Percentiles rank a stretch among this genome's conserved stretches.
Conservation (phyloP, 441 rosid species). For the Euphorbia celastroides region DNA sequence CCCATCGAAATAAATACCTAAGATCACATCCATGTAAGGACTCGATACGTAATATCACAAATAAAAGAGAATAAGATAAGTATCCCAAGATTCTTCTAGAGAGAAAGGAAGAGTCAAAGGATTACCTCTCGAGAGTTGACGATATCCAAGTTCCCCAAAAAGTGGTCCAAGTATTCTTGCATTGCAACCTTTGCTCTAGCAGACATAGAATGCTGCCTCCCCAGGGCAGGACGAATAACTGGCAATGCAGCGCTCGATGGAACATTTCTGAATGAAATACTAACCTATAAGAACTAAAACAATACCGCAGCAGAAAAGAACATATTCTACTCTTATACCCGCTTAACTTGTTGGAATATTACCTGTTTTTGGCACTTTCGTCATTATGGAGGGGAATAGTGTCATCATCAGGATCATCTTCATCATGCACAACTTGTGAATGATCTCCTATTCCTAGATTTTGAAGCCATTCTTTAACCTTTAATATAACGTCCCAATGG, state of each 20-base stretch:
- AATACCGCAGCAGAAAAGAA: constrained; percentile 9
- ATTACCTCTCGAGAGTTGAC: constrained; percentile 89
- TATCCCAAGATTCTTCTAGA: background rate
- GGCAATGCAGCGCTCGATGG: constrained; percentile 93
- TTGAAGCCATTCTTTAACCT: constrained; percentile 99
- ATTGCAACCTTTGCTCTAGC: constrained; percentile 90
- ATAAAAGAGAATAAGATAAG: background rate
- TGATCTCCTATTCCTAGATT: constrained; percentile 94
- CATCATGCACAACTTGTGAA: constrained; percentile 67
- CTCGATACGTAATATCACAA: background rate
- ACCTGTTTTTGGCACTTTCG: constrained; percentile 76
- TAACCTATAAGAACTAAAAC: constrained; percentile 32
- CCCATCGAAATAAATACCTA: background rate
- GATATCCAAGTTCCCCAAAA: constrained; percentile 90
- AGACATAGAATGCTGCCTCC: constrained; percentile 86
- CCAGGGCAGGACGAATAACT: constrained; percentile 78
- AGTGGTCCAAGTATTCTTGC: constrained; percentile 92
- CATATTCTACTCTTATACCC: constrained; percentile 1
- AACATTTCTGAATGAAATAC: constrained; percentile 65
- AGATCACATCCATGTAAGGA: background rate
- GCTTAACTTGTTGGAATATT: constrained; percentile 7
- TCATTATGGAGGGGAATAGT: constrained; percentile 62
- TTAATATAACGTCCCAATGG: constrained; percentile 33
- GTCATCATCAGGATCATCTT: constrained; percentile 86
- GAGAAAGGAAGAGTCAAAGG: background rate